Evolutionary conservation across 2,329 filamentous ascomycete genomes (phyloP).

Genomic region (Fusarium piperis): DNA sequence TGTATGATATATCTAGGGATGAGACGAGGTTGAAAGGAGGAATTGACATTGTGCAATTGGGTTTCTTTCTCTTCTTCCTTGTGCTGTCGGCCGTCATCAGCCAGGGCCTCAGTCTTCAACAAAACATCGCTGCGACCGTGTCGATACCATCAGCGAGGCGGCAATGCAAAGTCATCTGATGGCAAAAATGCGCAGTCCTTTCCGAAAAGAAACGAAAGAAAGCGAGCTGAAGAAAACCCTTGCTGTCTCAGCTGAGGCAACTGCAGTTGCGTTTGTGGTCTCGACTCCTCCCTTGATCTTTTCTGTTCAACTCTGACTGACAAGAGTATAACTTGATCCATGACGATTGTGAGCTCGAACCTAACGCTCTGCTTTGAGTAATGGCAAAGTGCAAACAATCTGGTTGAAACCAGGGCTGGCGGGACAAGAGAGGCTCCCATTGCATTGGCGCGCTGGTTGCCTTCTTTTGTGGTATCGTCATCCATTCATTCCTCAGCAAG

Average conservation of each 20-base stretch:
- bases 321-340: conserved; percentile 18
- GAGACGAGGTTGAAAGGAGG: neutral
- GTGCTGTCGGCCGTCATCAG: neutral
- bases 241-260: conserved; percentile 2
- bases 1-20: conserved; percentile 12
- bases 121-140: neutral
- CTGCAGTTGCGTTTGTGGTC: conserved; percentile 18
- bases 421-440: conserved; percentile 3
- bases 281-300: neutral
- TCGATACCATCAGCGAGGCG: neutral
- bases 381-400: neutral
- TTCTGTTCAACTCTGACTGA: conserved; percentile 15
- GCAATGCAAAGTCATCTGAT: conserved; percentile 15
- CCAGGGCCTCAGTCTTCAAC: neutral
- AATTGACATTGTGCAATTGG: neutral
- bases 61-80: neutral
- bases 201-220: neutral
- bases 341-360: neutral
- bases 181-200: conserved; percentile 2
- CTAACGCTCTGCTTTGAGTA: neutral
- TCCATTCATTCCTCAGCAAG: neutral
- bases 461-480: conserved; percentile 10
- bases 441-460: conserved; percentile 12
- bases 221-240: conserved; percentile 4
- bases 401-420: conserved; percentile 21